phyloP scores from a whole-genome alignment of 441 rosid species.

The Corymbia calophylla region DNA sequence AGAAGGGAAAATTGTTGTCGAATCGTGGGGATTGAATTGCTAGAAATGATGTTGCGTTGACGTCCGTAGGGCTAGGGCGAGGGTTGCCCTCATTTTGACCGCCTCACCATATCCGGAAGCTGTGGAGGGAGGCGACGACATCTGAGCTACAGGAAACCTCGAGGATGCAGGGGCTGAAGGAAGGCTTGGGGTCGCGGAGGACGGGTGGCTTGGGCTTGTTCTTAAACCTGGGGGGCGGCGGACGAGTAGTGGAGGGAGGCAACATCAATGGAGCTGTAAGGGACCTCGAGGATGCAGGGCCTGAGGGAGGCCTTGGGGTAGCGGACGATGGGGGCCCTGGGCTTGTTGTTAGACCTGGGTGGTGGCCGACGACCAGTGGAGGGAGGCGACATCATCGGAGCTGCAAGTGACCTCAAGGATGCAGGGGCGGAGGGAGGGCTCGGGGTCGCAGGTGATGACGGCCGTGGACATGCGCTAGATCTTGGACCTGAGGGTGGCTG shows the following conservation, averaged over 20 bases:
- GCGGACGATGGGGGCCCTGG: neutral
- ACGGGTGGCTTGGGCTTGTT: no score
- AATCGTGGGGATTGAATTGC: neutral
- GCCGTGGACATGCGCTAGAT: neutral
- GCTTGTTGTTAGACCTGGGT: neutral
- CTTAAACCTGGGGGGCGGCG: no score
- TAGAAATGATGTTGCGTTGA: neutral
- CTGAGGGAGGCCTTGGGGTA: neutral
- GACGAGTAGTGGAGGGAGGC: neutral
- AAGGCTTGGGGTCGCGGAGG: no score
- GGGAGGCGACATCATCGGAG: neutral
- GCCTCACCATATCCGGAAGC: neutral
- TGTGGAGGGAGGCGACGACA: no score
- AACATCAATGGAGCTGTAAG: neutral
- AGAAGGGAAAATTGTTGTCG: no score
- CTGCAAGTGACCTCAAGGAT: neutral
- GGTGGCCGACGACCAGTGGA: accelerated
- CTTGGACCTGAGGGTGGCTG: neutral
- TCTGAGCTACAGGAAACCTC: no score
- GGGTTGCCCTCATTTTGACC: neutral
- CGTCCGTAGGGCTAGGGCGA: neutral
- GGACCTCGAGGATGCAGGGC: neutral
- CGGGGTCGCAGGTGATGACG: neutral
- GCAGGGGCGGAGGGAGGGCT: neutral
- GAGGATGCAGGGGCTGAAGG: no score